Evolutionary conservation across 805 yeast genomes (phyloP).

Genomic region (Monosporozyma aquatica): DNA sequence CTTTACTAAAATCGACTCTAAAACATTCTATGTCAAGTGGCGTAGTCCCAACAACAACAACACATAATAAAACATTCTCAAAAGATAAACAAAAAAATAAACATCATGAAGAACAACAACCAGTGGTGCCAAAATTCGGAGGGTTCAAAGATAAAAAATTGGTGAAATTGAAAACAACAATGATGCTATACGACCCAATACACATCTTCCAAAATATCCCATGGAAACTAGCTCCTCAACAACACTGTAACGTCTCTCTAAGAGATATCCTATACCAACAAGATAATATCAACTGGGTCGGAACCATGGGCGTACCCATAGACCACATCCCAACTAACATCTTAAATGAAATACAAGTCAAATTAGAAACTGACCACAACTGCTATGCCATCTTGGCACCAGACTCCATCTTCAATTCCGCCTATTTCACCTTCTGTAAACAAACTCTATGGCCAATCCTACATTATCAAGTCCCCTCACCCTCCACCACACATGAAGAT

Average conservation of each 20-base stretch:
- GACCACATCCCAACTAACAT: conserved; percentile 61
- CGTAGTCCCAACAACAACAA: conserved; percentile 1
- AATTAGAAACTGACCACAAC: conserved; percentile 40
- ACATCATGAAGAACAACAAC: too few species aligned
- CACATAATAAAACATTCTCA: background rate
- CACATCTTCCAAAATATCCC: conserved; percentile 43
- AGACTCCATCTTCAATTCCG: conserved; percentile 79
- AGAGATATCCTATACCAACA: conserved; percentile 37
- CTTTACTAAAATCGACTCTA: conserved; percentile 14
- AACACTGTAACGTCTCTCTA: conserved; percentile 43
- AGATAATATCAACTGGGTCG: conserved; percentile 59
- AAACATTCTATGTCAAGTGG: conserved; percentile 3
- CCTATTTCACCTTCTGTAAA: conserved; percentile 83
- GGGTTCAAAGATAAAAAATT: conserved; percentile 46
- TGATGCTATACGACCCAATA: conserved; percentile 30
- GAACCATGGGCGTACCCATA: conserved; percentile 86
- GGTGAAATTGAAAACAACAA: conserved; percentile 37
- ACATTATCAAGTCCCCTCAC: conserved; percentile 80
- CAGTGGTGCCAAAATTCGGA: conserved; percentile 52
- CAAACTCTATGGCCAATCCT: conserved; percentile 95
- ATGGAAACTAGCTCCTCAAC: conserved; percentile 71
- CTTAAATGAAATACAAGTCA: conserved; percentile 41
- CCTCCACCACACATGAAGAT: conserved; percentile 83
- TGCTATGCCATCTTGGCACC: conserved; percentile 60
- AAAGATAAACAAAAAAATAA: too few species aligned